Evolutionary conservation across 140 eudicot genomes (phyloP).

Genomic region (Flaveria floridana): DNA sequence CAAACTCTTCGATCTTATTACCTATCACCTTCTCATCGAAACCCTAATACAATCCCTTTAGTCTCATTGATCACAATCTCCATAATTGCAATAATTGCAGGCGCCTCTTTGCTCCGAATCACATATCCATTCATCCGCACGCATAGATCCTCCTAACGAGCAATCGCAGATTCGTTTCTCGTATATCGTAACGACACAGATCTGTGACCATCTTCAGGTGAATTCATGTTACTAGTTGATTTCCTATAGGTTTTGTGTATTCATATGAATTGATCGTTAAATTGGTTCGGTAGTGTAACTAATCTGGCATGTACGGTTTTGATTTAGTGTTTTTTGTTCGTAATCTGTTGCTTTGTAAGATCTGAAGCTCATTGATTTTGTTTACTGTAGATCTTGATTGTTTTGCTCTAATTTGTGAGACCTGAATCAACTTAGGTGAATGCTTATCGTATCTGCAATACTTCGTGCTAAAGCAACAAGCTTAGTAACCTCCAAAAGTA

Average conservation of each 20-base stretch:
- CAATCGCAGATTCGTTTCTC: not conserved
- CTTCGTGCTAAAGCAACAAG: not conserved
- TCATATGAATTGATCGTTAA: not conserved
- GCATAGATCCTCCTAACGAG: not conserved
- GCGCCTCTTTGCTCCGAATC: conserved; percentile 16
- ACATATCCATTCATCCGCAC: conserved; percentile 6
- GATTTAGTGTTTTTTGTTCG: not conserved
- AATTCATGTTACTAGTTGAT: conserved; percentile 6
- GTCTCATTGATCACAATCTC: conserved; percentile 17
- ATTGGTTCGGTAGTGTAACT: not conserved
- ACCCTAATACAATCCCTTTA: conserved; percentile 29
- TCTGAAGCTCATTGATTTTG: not conserved
- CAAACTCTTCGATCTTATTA: not conserved
- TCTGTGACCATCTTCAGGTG: conserved; percentile 25
- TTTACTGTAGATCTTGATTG: not conserved
- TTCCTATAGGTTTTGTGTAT: not conserved
- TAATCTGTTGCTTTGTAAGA: not conserved
- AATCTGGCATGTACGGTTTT: not conserved
- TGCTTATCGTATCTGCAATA: not conserved
- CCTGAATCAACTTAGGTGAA: not conserved
- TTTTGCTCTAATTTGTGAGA: not conserved
- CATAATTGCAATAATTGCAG: conserved; percentile 6
- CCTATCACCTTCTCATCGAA: conserved; percentile 10
- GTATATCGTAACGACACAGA: conserved; percentile 8
- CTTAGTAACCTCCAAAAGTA: not conserved